Evolutionary conservation across 176 grass and related monocot genomes (phyloP).

Genomic region (Typha latifolia): DNA sequence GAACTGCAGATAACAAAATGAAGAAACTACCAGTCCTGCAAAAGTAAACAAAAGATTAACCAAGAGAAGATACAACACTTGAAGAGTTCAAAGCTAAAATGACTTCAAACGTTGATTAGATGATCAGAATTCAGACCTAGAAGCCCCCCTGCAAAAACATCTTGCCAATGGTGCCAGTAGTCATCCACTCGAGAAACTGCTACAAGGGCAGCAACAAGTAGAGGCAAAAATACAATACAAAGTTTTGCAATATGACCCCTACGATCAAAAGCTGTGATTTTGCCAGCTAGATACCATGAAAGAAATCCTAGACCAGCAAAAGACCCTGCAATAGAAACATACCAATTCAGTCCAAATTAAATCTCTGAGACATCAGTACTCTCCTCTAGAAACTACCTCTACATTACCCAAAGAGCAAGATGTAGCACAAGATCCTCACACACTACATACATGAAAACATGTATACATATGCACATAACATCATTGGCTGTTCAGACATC

Average conservation of each 20-base stretch:
- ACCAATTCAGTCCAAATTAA: not conserved
- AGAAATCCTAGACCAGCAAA: slow-evolving; percentile 4
- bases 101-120: no score
- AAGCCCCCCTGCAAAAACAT: not conserved
- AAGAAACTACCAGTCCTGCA: slow-evolving; percentile 38
- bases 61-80: not conserved
- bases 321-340: not conserved
- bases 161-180: slow-evolving; percentile 3
- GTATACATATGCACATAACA: no score
- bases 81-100: not conserved
- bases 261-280: not conserved
- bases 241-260: not conserved
- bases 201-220: not conserved
- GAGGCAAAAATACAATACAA: not conserved
- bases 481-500: no score
- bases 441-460: no score
- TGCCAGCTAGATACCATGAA: slow-evolving; percentile 1
- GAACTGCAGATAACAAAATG: slow-evolving; percentile 52
- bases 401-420: no score
- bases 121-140: not conserved
- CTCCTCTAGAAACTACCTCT: no score
- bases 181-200: slow-evolving; percentile 5
- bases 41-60: not conserved
- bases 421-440: no score
- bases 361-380: no score